These are phyloP conservation scores for Domatiomyces globalis DNA, from an alignment of 2,329 filamentous ascomycete genomes.

Conservation along the genomic window DNA sequence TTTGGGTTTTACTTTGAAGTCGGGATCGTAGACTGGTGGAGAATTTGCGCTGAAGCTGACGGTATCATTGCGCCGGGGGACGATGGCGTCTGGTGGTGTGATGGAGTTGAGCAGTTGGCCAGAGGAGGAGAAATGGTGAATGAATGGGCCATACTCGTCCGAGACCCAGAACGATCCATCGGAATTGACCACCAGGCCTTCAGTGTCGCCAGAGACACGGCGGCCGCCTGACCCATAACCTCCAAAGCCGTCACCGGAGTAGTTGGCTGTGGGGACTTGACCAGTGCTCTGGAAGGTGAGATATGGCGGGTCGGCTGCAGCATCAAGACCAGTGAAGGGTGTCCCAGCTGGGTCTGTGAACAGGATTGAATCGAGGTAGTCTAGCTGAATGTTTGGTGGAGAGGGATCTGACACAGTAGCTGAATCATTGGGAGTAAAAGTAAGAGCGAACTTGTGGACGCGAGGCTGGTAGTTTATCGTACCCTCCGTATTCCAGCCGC, in stretches of 20 bases:
- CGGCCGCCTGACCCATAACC: constrained; percentile 44
- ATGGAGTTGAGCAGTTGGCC: constrained; percentile 52
- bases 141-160: constrained; percentile 57
- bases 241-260: constrained; percentile 54
- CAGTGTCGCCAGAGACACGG: constrained; percentile 48
- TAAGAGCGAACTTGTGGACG: constrained; percentile 53
- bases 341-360: constrained; percentile 49
- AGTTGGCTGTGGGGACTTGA: constrained; percentile 48
- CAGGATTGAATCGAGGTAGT: constrained; percentile 51
- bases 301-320: constrained; percentile 37
- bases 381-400: constrained; percentile 46
- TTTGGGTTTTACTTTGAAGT: constrained; percentile 36
- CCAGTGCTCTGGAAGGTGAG: constrained; percentile 46
- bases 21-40: constrained; percentile 45
- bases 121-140: constrained; percentile 48
- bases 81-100: constrained; percentile 48
- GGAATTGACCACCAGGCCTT: constrained; percentile 48
- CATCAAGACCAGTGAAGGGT: constrained; percentile 51
- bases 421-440: constrained; percentile 40
- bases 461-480: constrained; percentile 54
- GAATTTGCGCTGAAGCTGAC: constrained; percentile 51
- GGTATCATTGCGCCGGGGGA: constrained; percentile 49
- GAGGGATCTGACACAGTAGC: constrained; percentile 35
- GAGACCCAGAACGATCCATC: constrained; percentile 54
- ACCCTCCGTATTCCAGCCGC: constrained; percentile 60